phyloP scores from a whole-genome alignment of 1,284 basidiomycete species.

The Marasmius fiardii region DNA sequence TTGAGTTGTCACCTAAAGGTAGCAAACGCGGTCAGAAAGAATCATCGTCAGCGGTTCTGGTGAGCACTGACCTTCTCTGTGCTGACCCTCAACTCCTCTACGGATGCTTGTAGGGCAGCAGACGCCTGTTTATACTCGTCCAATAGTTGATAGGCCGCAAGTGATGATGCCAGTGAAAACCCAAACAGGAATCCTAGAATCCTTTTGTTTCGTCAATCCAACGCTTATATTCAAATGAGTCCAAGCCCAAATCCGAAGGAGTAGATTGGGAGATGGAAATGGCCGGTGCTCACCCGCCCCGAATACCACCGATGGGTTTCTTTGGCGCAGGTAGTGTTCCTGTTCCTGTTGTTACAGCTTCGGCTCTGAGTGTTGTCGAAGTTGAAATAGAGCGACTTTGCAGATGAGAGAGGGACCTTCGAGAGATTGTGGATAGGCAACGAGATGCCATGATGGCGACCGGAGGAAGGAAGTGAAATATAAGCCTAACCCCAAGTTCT shows the following conservation, averaged over 20 bases:
- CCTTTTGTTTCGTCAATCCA: no score
- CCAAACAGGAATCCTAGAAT: conserved; percentile 89
- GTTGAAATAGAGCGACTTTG: conserved; percentile 34
- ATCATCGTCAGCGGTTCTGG: neutral
- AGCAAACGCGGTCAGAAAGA: neutral
- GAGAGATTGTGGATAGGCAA: conserved; percentile 30
- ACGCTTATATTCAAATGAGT: conserved; percentile 16
- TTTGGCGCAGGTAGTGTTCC: conserved; percentile 59
- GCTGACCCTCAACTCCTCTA: conserved; percentile 81
- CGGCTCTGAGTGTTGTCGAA: conserved; percentile 42
- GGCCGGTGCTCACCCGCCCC: conserved; percentile 75
- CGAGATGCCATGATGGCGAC: conserved; percentile 37
- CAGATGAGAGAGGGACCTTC: conserved; percentile 19
- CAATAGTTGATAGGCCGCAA: conserved; percentile 83
- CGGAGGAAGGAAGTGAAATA: no score
- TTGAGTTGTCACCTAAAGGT: conserved; percentile 73
- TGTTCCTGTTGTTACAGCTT: conserved; percentile 40
- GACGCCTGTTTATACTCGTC: conserved; percentile 90
- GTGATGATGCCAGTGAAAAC: conserved; percentile 81
- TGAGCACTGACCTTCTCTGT: conserved; percentile 70
- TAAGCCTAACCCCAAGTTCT: no score
- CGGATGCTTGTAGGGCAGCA: conserved; percentile 78
- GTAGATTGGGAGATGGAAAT: no score
- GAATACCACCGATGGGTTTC: conserved; percentile 82
- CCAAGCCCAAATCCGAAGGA: conserved; percentile 1